These are phyloP conservation scores for Amorphotheca resinae DNA, from an alignment of 495 filamentous ascomycete species.

Conservation along the genomic window DNA sequence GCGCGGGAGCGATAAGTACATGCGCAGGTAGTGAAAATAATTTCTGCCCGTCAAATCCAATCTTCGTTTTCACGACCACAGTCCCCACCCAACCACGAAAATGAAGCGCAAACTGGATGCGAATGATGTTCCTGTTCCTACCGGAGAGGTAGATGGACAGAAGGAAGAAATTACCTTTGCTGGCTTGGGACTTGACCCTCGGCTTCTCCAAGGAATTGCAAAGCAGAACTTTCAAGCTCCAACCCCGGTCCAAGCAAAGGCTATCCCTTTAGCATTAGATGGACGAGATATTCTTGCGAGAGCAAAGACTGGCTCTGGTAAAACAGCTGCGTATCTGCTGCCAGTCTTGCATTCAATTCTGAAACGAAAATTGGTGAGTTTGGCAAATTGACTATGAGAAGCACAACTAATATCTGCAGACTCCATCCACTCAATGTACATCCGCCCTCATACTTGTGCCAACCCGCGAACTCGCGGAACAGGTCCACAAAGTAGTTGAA, in stretches of 20 bases:
- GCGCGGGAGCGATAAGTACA: neutral
- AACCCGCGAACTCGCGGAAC: conserved; percentile 83
- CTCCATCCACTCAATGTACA: conserved; percentile 11
- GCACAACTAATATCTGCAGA: conserved; percentile 12
- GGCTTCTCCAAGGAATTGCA: conserved; percentile 74
- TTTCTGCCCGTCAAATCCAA: neutral
- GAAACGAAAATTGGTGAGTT: conserved; percentile 54
- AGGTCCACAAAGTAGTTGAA: conserved; percentile 65
- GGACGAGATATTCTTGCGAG: conserved; percentile 85
- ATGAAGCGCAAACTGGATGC: conserved; percentile 43
- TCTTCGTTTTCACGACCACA: neutral
- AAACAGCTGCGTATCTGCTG: conserved; percentile 94
- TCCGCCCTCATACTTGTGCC: conserved; percentile 81
- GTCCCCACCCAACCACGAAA: conserved; percentile 2
- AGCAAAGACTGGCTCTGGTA: conserved; percentile 87
- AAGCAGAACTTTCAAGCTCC: conserved; percentile 74
- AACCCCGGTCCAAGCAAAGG: conserved; percentile 72
- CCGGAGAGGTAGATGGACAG: conserved; percentile 11
- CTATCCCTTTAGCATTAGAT: conserved; percentile 80
- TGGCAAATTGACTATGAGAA: neutral
- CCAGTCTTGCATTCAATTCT: conserved; percentile 75
- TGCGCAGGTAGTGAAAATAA: conserved; percentile 2
- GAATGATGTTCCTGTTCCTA: conserved; percentile 31
- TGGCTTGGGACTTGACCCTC: conserved; percentile 59
- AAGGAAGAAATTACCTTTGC: conserved; percentile 13